A percentile compares a stretch with the other conserved stretches of the same genome.
These are phyloP conservation scores for Nicotiana noctiflora DNA, from an alignment of 257 asterid genomes.

Conservation along the genomic window DNA sequence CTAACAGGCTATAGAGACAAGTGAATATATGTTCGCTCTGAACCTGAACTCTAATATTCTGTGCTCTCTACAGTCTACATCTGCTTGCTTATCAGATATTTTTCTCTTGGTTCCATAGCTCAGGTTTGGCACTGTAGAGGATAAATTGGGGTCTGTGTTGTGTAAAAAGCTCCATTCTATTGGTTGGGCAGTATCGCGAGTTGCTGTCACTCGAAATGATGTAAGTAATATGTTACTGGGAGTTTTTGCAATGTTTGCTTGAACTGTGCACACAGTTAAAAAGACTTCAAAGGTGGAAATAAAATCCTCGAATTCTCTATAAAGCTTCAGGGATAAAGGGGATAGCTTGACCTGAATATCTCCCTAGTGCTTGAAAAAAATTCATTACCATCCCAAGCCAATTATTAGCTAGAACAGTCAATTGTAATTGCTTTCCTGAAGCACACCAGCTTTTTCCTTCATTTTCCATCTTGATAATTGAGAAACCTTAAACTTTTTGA, in stretches of 20 bases:
- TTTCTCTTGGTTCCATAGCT: slow-evolving; percentile 71
- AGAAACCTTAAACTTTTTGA: not conserved
- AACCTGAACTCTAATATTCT: not conserved
- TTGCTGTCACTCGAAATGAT: slow-evolving; percentile 54
- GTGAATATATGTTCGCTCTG: not conserved
- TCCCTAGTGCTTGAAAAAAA: not conserved
- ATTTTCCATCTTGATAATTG: not conserved
- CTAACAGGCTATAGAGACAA: not conserved
- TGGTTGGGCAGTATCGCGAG: slow-evolving; percentile 70
- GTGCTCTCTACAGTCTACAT: slow-evolving; percentile 5
- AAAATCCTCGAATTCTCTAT: not conserved
- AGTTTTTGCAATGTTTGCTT: not conserved
- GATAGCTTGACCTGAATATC: not conserved
- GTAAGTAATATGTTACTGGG: slow-evolving; percentile 33
- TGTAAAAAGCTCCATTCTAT: slow-evolving; percentile 60
- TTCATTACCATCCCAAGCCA: not conserved
- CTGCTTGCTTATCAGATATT: slow-evolving; percentile 29
- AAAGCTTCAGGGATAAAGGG: not conserved
- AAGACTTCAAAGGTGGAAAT: not conserved
- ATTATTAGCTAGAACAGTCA: not conserved
- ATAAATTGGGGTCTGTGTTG: slow-evolving; percentile 49
- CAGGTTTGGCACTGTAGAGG: slow-evolving; percentile 94
- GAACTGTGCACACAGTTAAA: not conserved
- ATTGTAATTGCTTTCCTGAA: not conserved
- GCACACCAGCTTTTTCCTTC: not conserved